Conservation (phyloP, 371 early-diverging fungal genomes). For the Dichotomocladium elegans region DNA sequence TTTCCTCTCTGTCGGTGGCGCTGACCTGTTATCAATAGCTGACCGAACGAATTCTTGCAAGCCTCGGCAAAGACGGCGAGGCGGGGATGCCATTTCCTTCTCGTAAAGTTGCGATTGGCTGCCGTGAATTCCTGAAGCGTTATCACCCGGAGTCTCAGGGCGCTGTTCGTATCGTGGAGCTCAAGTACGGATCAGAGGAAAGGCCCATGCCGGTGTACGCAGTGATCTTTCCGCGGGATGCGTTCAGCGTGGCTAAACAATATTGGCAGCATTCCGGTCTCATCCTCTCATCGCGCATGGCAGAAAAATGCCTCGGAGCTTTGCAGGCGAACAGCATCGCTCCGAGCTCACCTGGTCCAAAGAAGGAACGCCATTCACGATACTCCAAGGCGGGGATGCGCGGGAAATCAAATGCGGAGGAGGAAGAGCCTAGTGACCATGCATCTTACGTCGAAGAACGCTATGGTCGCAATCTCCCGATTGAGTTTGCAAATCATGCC, state of each 20-base stretch:
- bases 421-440: slow-evolving; percentile 42
- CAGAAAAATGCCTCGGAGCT: slow-evolving; percentile 73
- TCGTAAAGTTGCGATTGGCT: slow-evolving; percentile 62
- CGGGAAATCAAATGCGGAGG: slow-evolving; percentile 13
- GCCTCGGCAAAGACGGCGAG: slow-evolving; percentile 66
- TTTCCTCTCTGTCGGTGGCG: background rate
- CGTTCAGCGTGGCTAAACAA: slow-evolving; percentile 73
- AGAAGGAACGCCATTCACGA: background rate
- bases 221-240: slow-evolving; percentile 70
- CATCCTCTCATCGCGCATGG: slow-evolving; percentile 83
- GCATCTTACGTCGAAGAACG: slow-evolving; percentile 82
- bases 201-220: slow-evolving; percentile 54
- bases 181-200: slow-evolving; percentile 42
- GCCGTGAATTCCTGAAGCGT: slow-evolving; percentile 61
- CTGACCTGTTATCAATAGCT: slow-evolving; percentile 9
- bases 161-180: slow-evolving; percentile 60
- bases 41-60: slow-evolving; percentile 47
- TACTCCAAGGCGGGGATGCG: background rate
- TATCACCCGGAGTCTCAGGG: slow-evolving; percentile 29
- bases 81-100: slow-evolving; percentile 75
- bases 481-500: slow-evolving; percentile 69
- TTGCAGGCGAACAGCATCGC: slow-evolving; percentile 31
- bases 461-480: slow-evolving; percentile 84
- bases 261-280: slow-evolving; percentile 96
- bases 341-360: background rate